Evolutionary conservation across 116 monocot genomes (phyloP).

Genomic region (Cymodocea nodosa): DNA sequence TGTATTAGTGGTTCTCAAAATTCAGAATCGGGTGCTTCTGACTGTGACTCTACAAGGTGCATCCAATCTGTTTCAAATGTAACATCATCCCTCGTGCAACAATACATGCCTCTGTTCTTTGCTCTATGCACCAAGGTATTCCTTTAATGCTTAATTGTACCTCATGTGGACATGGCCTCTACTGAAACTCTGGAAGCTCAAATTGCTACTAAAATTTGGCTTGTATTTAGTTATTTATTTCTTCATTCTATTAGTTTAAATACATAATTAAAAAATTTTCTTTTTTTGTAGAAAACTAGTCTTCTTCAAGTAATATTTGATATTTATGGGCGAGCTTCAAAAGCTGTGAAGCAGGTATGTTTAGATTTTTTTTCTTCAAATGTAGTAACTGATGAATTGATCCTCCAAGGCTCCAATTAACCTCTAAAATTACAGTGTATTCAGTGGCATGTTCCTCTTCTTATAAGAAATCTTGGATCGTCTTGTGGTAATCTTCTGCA

Average conservation of each 20-base stretch:
- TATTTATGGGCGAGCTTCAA: conserved; percentile 73
- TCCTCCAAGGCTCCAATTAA: neutral
- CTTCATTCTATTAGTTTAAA: neutral
- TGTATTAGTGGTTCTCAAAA: conserved; percentile 38
- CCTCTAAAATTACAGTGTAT: conserved; percentile 41
- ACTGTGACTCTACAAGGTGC: conserved; percentile 25
- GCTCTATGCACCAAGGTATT: conserved; percentile 84
- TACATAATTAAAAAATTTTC: no score
- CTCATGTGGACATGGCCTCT: neutral
- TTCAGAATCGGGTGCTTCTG: conserved; percentile 32
- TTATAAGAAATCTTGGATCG: conserved; percentile 61
- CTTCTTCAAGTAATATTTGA: conserved; percentile 83
- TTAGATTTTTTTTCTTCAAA: conserved; percentile 4
- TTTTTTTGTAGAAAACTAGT: conserved; percentile 36
- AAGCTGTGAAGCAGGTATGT: conserved; percentile 78
- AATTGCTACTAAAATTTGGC: neutral
- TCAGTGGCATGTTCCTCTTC: conserved; percentile 68
- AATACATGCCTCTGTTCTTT: conserved; percentile 72
- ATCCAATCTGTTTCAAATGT: conserved; percentile 13
- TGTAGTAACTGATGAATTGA: neutral
- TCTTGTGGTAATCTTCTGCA: conserved; percentile 55
- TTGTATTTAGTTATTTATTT: neutral
- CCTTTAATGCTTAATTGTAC: neutral
- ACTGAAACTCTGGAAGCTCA: no score
- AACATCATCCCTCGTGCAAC: conserved; percentile 48